Evolutionary conservation across 805 yeast genomes (phyloP), one percentile per base, ranked within the genome.

Genomic region (Ogataea neopini): DNA sequence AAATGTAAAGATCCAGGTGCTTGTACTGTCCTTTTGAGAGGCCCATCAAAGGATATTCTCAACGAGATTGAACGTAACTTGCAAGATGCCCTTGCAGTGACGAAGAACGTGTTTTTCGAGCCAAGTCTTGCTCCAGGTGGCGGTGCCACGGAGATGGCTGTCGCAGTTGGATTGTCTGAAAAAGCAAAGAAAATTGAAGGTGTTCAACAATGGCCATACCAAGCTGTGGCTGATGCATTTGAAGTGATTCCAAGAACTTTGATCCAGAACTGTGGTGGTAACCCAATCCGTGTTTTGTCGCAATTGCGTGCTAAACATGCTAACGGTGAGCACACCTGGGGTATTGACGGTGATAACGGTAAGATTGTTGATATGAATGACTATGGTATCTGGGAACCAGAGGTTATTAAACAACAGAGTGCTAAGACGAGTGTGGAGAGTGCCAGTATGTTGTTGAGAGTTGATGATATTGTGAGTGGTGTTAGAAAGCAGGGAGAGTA

Each of bases 61-160:
- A 91, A 90, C 69, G 99, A 94, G 76, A 83, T 94, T 61, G 99
- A 94, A 64, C 84, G 99, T 66, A 94, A 94, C 67, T 76, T 94
- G 64, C 97, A 94, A 66, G 99, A 94, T 70, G 99, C 99, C 38
- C 87, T 94, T 96, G 92, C 97, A 3, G 99, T 94, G 39, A 84
- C 98, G 15, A 82, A 97, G 68, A 94, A 94, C 64, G 97, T 94
- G 29, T 79, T 89, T 76, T 83, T 92, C 58, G 96, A 92, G 67
- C 99, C 99, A 44, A 81, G 91, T 35, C 78, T 94, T 63, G 79
- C 96, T 2, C 99, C 99, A 42, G 99, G 99, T 61, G 99, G 99
- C 51, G 99, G 99, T 60, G 99, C 99, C 44, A 92, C 97, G 23
- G 99, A 94, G 73, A 94, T 94, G 98, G 98, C 98, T 2, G 90